Base-by-base conservation (phyloP, 1,284 basidiomycete species). In the Trametes polyzona region DNA sequence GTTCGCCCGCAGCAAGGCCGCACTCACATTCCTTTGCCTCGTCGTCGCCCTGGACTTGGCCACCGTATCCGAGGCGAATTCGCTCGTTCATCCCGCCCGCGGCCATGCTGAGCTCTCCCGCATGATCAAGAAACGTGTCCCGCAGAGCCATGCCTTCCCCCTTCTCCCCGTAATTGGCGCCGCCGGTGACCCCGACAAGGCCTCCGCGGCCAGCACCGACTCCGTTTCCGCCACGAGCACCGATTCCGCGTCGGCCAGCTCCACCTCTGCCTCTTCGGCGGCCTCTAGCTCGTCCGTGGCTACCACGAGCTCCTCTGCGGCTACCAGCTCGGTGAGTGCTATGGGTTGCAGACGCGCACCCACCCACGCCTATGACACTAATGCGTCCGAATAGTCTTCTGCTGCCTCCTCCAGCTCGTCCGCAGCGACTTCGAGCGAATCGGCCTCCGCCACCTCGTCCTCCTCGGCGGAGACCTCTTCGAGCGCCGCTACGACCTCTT, bases 91-190 rank as follows among this genome's bases (percentile, higher is more conserved):
- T 69, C 42, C 68, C 41, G 70, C 54, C 73, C 81, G 83, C 63
- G 80, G 80, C 70, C 87, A 89, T 75, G 76, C 67, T 47, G 74
- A 75, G 66, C 73, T 87, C 64, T 82, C 83, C 65, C 87, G 90
- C 63, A 74, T 92, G 70, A 70, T 90, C 63, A 88, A 78, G 74
- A 90, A 87, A 70, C 86, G 89, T 47, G 66, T 74, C 5, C 74
- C 76, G 10, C 40, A 32, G 29, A 41, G 21, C 41, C 6, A n/a
- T 6, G 11, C 26, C 51, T 8, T 51, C 44, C 51, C 64, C 43
- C 26, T 67, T 44, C 63, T 59, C 21, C 59, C 55, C 47, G 47
- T 58, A 50, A 51, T 61, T 52, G 55, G 64, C 54, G 64, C 64
- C 11, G 65, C 54, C 11, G 48, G 47, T 14, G 55, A 64, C 49